Percentiles rank a stretch among this genome's conserved stretches.
Conservation (phyloP, 768 basidiomycete genomes). For the Termitomyces titanicus region DNA sequence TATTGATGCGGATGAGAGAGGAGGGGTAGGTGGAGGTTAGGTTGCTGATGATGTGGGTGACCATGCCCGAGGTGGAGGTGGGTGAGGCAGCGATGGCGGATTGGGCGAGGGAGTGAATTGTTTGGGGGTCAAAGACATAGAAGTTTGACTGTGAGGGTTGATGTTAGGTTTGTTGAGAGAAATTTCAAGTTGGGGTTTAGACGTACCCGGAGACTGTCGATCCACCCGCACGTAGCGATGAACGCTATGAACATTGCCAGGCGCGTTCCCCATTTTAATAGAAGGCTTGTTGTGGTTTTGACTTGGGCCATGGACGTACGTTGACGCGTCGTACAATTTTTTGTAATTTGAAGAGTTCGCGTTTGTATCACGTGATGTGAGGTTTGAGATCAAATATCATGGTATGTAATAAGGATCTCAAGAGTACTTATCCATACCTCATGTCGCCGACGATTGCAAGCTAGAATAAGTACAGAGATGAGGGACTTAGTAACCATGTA, state of each 20-base stretch:
- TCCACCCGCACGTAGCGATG: constrained; percentile 39
- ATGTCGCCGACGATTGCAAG: no score
- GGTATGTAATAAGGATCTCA: no score
- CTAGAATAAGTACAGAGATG: no score
- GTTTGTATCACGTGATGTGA: no score
- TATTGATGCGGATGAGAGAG: constrained; percentile 47
- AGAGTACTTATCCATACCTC: no score
- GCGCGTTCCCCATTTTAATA: constrained; percentile 35
- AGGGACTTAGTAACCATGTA: no score
- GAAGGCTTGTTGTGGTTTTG: background rate
- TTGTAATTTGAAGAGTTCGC: no score
- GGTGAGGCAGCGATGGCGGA: constrained; percentile 67
- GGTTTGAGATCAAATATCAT: no score
- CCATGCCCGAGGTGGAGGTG: constrained; percentile 67
- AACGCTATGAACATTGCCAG: constrained; percentile 29
- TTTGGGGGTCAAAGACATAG: constrained; percentile 79
- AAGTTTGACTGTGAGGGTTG: constrained; percentile 40
- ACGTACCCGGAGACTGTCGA: constrained; percentile 63
- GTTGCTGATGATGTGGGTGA: constrained; percentile 77
- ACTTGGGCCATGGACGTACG: no score
- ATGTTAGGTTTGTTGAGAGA: no score
- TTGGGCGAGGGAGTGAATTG: constrained; percentile 70
- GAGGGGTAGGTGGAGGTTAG: constrained; percentile 71
- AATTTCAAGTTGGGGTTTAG: no score
- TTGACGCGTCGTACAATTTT: no score